phyloP scores from a whole-genome alignment of 2,329 filamentous ascomycete genomes.

The Apiospora aurea region DNA sequence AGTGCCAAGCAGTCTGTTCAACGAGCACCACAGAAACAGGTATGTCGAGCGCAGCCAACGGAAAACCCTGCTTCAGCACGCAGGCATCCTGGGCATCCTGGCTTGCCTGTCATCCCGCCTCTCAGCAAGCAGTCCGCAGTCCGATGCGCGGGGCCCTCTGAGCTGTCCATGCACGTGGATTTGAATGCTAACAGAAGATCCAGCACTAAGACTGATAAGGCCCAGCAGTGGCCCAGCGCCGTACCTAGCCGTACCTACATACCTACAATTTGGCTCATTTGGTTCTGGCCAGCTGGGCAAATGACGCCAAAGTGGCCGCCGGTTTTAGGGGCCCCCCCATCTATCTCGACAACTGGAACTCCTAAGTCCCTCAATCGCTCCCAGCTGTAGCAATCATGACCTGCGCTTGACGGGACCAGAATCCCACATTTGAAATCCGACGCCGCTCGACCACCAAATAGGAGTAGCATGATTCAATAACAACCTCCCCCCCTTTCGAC shows the following conservation, averaged over 20 bases:
- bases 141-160: constrained; percentile 5
- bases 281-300: constrained; percentile 7
- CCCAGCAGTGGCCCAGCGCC: background rate
- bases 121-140: background rate
- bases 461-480: background rate
- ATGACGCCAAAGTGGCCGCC: constrained; percentile 9
- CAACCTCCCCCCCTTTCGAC: background rate
- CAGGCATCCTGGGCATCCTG: too few species aligned
- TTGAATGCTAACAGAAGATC: background rate
- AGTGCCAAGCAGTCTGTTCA: too few species aligned
- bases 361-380: constrained; percentile 7
- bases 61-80: too few species aligned
- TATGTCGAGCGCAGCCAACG: background rate
- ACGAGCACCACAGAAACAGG: background rate
- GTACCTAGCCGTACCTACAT: background rate
- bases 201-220: background rate
- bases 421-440: background rate
- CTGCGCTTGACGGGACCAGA: background rate
- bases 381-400: background rate
- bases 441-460: background rate
- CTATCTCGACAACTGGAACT: background rate
- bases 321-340: background rate
- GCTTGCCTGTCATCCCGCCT: background rate
- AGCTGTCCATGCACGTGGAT: constrained; percentile 11
- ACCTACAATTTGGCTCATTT: background rate